These are phyloP conservation scores for Trametes elegans DNA, from an alignment of 768 basidiomycete species.

Conservation along the genomic window DNA sequence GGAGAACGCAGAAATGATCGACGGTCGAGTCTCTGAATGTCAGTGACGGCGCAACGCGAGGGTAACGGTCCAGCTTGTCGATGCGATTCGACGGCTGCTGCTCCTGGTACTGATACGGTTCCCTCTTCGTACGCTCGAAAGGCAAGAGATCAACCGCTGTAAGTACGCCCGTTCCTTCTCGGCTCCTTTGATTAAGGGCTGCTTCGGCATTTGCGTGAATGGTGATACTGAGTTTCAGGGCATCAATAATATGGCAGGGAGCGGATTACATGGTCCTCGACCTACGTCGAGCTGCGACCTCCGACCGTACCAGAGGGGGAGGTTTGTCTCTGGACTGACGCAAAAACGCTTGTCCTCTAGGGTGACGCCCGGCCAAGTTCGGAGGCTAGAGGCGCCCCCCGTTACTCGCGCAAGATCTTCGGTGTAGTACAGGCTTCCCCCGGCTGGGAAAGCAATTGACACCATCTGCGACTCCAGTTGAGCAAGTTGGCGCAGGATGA, in stretches of 20 bases:
- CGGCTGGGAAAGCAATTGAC: constrained; percentile 48
- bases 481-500: constrained; percentile 43
- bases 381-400: constrained; percentile 29
- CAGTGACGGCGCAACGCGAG: constrained; percentile 47
- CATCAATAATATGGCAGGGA: constrained; percentile 33
- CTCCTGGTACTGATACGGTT: constrained; percentile 42
- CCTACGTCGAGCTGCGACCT: constrained; percentile 47
- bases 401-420: constrained; percentile 43
- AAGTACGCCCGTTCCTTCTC: constrained; percentile 51
- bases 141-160: constrained; percentile 45
- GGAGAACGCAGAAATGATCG: constrained; percentile 46
- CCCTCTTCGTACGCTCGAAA: constrained; percentile 41
- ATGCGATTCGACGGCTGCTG: constrained; percentile 44
- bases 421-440: constrained; percentile 49
- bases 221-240: constrained; percentile 29
- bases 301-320: constrained; percentile 49
- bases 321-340: constrained; percentile 37
- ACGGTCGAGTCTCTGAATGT: constrained; percentile 39
- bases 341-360: constrained; percentile 25
- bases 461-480: constrained; percentile 48
- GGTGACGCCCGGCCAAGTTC: constrained; percentile 34
- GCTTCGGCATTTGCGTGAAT: constrained; percentile 45
- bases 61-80: constrained; percentile 48
- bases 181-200: constrained; percentile 41
- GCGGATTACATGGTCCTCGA: constrained; percentile 50